Evolutionary conservation across 2,329 filamentous ascomycete genomes (phyloP), one percentile per base, ranked within the genome.

Genomic region (Diaporthe destruens): DNA sequence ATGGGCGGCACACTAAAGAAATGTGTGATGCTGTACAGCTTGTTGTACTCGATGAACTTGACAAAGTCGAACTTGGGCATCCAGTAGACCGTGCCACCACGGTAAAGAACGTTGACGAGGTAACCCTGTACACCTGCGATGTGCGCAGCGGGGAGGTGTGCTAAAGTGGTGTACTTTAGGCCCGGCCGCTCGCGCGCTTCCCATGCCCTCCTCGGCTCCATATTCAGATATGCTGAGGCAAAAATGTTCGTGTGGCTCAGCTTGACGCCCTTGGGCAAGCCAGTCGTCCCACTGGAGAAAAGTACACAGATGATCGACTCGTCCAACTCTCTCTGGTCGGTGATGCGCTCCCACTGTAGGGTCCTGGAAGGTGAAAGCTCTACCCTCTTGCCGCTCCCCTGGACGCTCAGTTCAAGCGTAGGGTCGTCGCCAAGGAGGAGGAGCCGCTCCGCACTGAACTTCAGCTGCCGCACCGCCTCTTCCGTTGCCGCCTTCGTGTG

Each of bases 1-100:
- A 92, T 88, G 1, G 89, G 89, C 11, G 90, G 90, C 1, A 91
- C 89, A 6, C 85, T 88, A 78, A 89, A 88, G 77, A 91, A 86
- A 66, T 79, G 81, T 0, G 87, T 90, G 74, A 90, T 84, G 14
- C 80, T 79, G 76, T 88, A 86, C 63, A 83, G 82, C 54, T 83
- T 83, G 76, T 83, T 84, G 79, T 90, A 86, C 51, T 82, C 80
- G 68, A 91, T 83, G 77, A 92, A 91, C 49, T 85, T 81, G 2
- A 79, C 77, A 72, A 90, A 89, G 73, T 89, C 85, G 78, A 92
- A 92, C 53, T 82, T 84, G 5, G 85, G 82, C 90, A 92, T 91
- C 90, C 90, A 92, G 82, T 89, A 91, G 3, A 88, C 83, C 0
- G 82, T 79, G 3, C 84, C 84, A 42, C 84, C 86, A 49, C 83